Conservation (phyloP, 2,329 filamentous ascomycete genomes). For the Beauveria bassiana region DNA sequence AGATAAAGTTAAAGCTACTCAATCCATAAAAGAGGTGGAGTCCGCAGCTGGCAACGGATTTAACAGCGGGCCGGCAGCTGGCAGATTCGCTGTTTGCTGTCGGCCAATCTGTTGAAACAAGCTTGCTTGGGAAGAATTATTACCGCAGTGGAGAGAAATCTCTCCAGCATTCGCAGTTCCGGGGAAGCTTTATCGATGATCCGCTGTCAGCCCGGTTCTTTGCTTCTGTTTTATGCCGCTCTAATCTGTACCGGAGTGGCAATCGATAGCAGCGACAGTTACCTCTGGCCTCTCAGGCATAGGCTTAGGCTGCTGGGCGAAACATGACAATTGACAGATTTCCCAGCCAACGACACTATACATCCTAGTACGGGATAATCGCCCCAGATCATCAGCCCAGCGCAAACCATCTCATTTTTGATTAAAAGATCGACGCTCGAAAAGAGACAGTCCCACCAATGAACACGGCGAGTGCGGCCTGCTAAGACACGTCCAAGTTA, state of each 20-base stretch:
- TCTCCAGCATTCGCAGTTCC: not conserved
- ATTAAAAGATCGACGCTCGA: no score
- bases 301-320: not conserved
- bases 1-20: not conserved
- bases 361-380: no score
- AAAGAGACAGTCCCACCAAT: no score
- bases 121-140: not conserved
- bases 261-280: not conserved
- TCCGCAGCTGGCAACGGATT: not conserved
- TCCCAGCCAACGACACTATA: not conserved
- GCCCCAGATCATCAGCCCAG: no score
- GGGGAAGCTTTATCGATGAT: not conserved
- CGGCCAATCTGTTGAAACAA: not conserved
- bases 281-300: not conserved
- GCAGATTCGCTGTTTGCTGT: not conserved
- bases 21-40: slow-evolving; percentile 2
- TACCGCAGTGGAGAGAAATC: not conserved
- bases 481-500: no score
- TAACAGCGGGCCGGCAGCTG: not conserved
- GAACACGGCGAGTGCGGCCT: no score
- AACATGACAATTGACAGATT: not conserved
- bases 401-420: no score
- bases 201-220: not conserved
- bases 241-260: not conserved
- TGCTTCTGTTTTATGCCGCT: not conserved